Percentiles rank a stretch among this genome's conserved stretches.
phyloP scores from a whole-genome alignment of 1,284 basidiomycete species.

The Ganoderma lingzhi region DNA sequence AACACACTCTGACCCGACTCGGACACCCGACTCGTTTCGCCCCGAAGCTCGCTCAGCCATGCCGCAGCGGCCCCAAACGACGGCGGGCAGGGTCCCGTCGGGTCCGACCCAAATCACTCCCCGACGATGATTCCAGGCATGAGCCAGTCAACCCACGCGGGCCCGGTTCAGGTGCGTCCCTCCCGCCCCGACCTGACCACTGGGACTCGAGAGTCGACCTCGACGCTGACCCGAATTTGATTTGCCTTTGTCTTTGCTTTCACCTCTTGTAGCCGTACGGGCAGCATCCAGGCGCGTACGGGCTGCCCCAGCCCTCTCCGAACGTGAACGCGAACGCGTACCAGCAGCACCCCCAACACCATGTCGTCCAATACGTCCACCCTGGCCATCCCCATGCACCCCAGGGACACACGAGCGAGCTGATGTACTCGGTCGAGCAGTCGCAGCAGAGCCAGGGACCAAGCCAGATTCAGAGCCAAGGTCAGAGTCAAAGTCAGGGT shows the following conservation, averaged over 20 bases:
- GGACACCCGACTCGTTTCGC: neutral
- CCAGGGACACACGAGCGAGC: conserved; percentile 2
- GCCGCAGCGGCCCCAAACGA: conserved; percentile 19
- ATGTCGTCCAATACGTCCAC: conserved; percentile 28
- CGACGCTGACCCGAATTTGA: neutral
- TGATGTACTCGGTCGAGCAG: conserved; percentile 21
- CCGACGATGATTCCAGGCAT: conserved; percentile 27
- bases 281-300: conserved; percentile 14
- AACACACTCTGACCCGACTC: neutral
- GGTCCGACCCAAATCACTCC: conserved; percentile 32
- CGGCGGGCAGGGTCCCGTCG: conserved; percentile 15
- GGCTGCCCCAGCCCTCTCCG: conserved; percentile 13
- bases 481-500: conserved; percentile 10
- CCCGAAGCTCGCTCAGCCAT: conserved; percentile 31
- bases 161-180: conserved; percentile 30
- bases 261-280: conserved; percentile 14
- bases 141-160: conserved; percentile 31
- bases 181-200: neutral
- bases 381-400: conserved; percentile 11
- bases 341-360: conserved; percentile 12
- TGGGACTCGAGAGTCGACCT: neutral
- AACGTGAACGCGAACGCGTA: conserved; percentile 17
- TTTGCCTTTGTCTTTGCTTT: neutral
- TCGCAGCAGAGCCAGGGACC: conserved; percentile 8
- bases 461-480: neutral